Percentiles rank a stretch among this genome's conserved stretches.
Conservation (phyloP, 2,329 filamentous ascomycete species). For the Trichoderma hamatum region DNA sequence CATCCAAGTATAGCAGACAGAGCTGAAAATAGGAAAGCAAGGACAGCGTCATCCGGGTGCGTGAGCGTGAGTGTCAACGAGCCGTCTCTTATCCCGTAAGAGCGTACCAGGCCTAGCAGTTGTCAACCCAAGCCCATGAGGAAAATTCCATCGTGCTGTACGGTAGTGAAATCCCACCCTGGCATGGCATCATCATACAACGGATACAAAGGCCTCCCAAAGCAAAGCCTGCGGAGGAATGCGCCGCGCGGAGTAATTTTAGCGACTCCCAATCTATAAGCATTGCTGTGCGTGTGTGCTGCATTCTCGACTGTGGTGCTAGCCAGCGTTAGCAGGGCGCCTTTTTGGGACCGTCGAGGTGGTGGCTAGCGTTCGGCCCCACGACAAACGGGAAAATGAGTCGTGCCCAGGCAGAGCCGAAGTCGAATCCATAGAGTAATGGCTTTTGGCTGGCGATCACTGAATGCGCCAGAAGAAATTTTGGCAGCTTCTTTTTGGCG, state of each 20-base stretch:
- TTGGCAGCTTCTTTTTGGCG: slow-evolving; percentile 11
- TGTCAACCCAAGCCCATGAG: not conserved
- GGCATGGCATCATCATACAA: slow-evolving; percentile 25
- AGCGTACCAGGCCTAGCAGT: no score
- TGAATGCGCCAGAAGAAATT: not conserved
- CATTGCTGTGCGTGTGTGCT: slow-evolving; percentile 2
- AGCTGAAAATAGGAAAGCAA: not conserved
- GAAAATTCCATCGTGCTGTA: not conserved
- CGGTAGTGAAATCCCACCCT: slow-evolving; percentile 26
- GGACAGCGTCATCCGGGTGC: not conserved
- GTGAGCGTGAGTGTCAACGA: not conserved
- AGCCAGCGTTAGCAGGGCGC: not conserved
- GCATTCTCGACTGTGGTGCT: not conserved
- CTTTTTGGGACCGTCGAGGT: not conserved
- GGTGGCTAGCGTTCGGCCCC: slow-evolving; percentile 20
- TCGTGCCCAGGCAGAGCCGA: slow-evolving; percentile 17
- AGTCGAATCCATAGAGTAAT: slow-evolving; percentile 19
- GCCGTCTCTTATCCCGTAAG: no score
- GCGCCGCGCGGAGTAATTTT: not conserved
- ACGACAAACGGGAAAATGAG: slow-evolving; percentile 24
- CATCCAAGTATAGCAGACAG: not conserved
- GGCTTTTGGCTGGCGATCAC: slow-evolving; percentile 12
- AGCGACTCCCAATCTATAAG: slow-evolving; percentile 2
- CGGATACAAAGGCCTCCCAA: not conserved
- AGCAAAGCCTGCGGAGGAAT: slow-evolving; percentile 3